Evolutionary conservation across 371 early-diverging fungal species (phyloP), one percentile per base, ranked within the genome.

Genomic region (Capillidium rhysosporum): DNA sequence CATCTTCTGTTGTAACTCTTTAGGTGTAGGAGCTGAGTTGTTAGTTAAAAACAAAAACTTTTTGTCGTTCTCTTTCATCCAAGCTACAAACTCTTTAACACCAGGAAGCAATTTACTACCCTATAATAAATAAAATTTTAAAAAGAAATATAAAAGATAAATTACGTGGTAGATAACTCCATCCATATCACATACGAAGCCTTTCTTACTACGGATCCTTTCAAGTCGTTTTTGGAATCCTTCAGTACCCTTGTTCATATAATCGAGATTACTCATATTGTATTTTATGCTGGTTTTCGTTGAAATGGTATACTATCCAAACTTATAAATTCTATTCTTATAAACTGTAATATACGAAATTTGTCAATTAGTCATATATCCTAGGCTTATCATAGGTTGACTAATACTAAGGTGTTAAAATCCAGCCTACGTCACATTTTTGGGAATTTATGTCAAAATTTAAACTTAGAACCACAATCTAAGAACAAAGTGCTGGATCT

Each of bases 131-230:
- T 54, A 55, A 34, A 24, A 29, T 18, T 34, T 52, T 24, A 23
- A 30, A 21, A 40, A 18, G 16, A 18, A 9, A n/a, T n/a, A n/a
- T n/a, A n/a, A 41, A 5, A 49, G 12, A 1, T 25, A 8, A 4
- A 67, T 63, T 66, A 68, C 79, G 41, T 76, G 76, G 54, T 79
- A 79, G 53, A 79, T 73, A 40, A 79, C 79, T 59, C 79, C 79
- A 62, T 79, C 76, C 76, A 79, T 79, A 66, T 79, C 76, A 60
- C 71, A 70, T 46, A 76, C 74, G 59, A 68, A 79, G 23, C 70
- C 76, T 64, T 76, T 69, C 65, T 75, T 79, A 58, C 61, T 57
- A 49, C 75, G 75, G 57, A 79, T 73, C 34, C 58, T 57, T 40
- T 69, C 70, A 25, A 78, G 61, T 46, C 75, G 65, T 16, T 34